These are phyloP conservation scores for Primulina eburnea DNA, from an alignment of 257 asterid genomes.

Conservation along the genomic window DNA sequence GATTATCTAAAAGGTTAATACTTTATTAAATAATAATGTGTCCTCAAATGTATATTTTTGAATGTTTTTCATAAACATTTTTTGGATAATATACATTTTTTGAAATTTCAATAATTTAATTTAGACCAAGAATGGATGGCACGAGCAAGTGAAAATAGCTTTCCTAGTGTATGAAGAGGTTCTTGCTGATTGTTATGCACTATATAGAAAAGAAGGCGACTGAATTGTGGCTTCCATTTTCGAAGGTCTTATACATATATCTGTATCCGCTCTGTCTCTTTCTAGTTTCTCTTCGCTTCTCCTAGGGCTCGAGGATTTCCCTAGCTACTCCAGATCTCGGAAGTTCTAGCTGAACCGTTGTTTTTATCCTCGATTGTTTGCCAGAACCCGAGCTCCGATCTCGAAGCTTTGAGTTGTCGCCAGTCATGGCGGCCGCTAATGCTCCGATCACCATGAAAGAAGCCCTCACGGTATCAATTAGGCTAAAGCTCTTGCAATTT, in stretches of 20 bases:
- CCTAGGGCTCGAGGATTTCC: slow-evolving; percentile 52
- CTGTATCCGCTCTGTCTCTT: slow-evolving; percentile 24
- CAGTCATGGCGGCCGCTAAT: slow-evolving; percentile 94
- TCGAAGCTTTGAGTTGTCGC: slow-evolving; percentile 40
- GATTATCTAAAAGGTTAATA: too few relatives aligned
- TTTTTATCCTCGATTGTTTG: slow-evolving; percentile 27
- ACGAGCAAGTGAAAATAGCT: too few relatives aligned
- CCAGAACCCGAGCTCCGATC: slow-evolving; percentile 58
- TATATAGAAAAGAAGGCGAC: background rate
- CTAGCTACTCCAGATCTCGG: slow-evolving; percentile 45
- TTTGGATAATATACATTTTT: too few relatives aligned
- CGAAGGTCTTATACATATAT: background rate
- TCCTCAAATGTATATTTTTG: too few relatives aligned
- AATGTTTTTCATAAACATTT: too few relatives aligned
- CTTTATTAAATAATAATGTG: too few relatives aligned
- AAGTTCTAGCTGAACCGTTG: slow-evolving; percentile 27
- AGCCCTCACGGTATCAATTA: slow-evolving; percentile 71
- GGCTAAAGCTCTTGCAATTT: slow-evolving; percentile 7
- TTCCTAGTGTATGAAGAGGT: too few relatives aligned
- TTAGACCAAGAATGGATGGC: too few relatives aligned
- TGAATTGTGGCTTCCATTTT: background rate
- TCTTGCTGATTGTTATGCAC: background rate
- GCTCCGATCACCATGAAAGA: slow-evolving; percentile 99
- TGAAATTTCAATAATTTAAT: too few relatives aligned
- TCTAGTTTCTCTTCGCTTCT: slow-evolving; percentile 23